Evolutionary conservation across 345 rosid species (phyloP), one percentile per base, ranked within the genome.

Genomic region (Balakata baccata): DNA sequence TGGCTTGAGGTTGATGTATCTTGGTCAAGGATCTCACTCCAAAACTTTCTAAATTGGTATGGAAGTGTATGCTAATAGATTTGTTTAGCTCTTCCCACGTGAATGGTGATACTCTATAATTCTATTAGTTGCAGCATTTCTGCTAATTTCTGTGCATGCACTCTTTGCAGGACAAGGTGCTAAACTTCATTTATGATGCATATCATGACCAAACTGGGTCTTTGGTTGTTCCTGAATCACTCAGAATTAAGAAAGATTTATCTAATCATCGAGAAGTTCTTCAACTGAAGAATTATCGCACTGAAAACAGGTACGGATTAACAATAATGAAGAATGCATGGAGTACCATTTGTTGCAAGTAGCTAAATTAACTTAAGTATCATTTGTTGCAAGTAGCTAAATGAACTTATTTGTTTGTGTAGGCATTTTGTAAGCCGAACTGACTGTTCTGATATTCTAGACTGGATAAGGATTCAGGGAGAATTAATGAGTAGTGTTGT

Each of bases 361-460:
- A 47, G 53, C 50, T 75, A n/a, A n/a, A n/a, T n/a, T n/a, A n/a
- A n/a, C n/a, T n/a, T n/a, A n/a, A n/a, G n/a, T n/a, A 29, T 29
- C 34, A 29, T 29, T 29, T 29, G 34, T 29, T 29, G 34, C 34
- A 29, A 29, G 34, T 29, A 29, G 2, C 34, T 29, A 29, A 45
- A 74, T 8, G 43, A 51, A 58, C 75, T 60, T 61, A 41, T 72
- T 51, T 76, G 46, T 71, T 52, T 43, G 59, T 79, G 86, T 81
- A 94, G 97, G 90, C 86, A 80, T 82, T 94, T 94, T 50, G 64
- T 87, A 37, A 68, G 83, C 59, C 87, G 86, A 0, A 85, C 83
- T 71, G 93, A 92, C 57, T 94, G 98, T 76, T 86, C 85, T 10
- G 81, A 84, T 50, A 78, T 89, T 23, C 84, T 91, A 13, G 90